A percentile compares a stretch with the other conserved stretches of the same genome.
Evolutionary conservation across 441 rosid genomes (phyloP).

Genomic region (Biscutella laevigata): DNA sequence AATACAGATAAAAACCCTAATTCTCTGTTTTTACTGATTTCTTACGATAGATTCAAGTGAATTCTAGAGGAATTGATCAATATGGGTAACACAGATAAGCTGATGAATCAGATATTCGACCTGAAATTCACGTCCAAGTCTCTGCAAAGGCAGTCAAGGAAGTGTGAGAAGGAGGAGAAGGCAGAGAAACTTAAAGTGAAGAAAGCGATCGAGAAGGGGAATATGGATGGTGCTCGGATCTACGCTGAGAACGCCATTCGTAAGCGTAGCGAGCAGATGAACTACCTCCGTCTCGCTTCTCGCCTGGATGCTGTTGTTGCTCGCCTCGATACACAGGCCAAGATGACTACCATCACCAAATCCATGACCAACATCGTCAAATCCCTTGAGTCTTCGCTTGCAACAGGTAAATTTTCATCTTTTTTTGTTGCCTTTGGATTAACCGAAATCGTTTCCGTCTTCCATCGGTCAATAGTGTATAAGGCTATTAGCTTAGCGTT

Average conservation of each 20-base stretch:
- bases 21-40: background rate
- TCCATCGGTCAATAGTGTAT: too few relatives aligned
- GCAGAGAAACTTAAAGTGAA: slow-evolving; percentile 64
- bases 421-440: background rate
- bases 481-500: too few relatives aligned
- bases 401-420: slow-evolving; percentile 49
- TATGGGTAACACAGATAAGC: slow-evolving; percentile 90
- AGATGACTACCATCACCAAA: slow-evolving; percentile 79
- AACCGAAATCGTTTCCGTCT: background rate
- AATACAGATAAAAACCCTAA: slow-evolving; percentile 8
- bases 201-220: slow-evolving; percentile 87
- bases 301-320: slow-evolving; percentile 92
- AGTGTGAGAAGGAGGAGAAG: slow-evolving; percentile 25
- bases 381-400: slow-evolving; percentile 72
- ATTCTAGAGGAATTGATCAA: background rate
- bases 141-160: slow-evolving; percentile 56
- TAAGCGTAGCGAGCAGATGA: slow-evolving; percentile 96
- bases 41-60: background rate
- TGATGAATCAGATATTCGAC: slow-evolving; percentile 89
- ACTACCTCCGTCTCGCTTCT: slow-evolving; percentile 74
- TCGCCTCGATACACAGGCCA: slow-evolving; percentile 86
- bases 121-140: slow-evolving; percentile 82
- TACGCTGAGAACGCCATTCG: slow-evolving; percentile 90
- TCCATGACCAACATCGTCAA: slow-evolving; percentile 74
- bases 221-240: slow-evolving; percentile 87